A percentile compares a stretch with the other conserved stretches of the same genome.
Evolutionary conservation across 2,329 filamentous ascomycete species (phyloP).

Genomic region (Colletotrichum chrysophilum): DNA sequence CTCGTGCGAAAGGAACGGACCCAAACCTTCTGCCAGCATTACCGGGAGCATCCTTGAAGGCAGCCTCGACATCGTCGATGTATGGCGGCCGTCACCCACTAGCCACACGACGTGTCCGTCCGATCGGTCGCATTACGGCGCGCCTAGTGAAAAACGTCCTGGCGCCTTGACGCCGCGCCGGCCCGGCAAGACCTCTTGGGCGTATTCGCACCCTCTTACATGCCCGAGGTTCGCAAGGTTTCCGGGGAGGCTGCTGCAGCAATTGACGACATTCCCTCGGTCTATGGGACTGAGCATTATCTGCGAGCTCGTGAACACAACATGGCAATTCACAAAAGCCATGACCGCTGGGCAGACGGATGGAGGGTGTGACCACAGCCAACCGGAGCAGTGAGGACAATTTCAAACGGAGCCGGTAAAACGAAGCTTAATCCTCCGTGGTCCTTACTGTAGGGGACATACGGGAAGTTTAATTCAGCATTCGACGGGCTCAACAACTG

Average conservation of each 20-base stretch:
- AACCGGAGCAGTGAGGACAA: background rate
- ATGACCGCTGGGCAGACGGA: background rate
- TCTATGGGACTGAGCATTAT: background rate
- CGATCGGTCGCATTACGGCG: background rate
- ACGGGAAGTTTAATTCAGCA: background rate
- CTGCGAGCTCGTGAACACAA: background rate
- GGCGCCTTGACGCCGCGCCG: conserved; percentile 4
- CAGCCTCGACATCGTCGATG: background rate
- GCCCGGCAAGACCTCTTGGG: background rate
- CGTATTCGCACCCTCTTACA: background rate
- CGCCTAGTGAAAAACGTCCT: background rate
- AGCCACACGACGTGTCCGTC: background rate
- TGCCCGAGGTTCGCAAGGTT: background rate
- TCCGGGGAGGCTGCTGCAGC: background rate
- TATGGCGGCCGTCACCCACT: background rate
- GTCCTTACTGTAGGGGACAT: background rate
- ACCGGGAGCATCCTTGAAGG: background rate
- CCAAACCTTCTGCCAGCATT: background rate
- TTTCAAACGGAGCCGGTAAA: background rate
- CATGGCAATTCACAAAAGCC: background rate
- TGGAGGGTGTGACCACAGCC: background rate
- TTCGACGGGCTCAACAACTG: background rate
- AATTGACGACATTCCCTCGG: background rate
- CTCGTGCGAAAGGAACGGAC: background rate
- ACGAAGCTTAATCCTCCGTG: background rate